Conservation (phyloP, 73 alveolate genomes). For the Vitrella brassicaformis region DNA sequence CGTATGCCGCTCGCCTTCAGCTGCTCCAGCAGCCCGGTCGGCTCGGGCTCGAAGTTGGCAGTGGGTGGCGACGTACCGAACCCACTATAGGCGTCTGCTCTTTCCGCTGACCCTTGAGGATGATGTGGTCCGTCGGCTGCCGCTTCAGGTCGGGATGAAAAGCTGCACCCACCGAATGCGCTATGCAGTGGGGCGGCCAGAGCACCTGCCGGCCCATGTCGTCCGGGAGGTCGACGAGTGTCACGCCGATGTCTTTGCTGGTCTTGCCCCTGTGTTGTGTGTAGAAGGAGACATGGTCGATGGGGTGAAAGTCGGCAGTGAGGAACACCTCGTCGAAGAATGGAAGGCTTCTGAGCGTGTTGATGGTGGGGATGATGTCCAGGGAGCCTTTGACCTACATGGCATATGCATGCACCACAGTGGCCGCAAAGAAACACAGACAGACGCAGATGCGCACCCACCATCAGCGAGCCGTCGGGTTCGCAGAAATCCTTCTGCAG, state of each 20-base stretch:
- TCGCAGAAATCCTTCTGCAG: slow-evolving; percentile 90
- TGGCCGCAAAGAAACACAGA: too few relatives aligned
- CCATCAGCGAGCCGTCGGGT: slow-evolving; percentile 82
- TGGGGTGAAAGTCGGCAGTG: slow-evolving; percentile 14
- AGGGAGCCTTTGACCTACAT: slow-evolving; percentile 61
- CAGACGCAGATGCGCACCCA: too few relatives aligned
- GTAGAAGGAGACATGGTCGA: too few relatives aligned
- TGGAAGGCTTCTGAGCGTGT: slow-evolving; percentile 50
- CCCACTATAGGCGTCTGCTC: slow-evolving; percentile 75
- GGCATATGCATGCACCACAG: too few relatives aligned
- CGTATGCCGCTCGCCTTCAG: slow-evolving; percentile 44
- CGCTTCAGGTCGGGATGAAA: slow-evolving; percentile 61
- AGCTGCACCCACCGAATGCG: slow-evolving; percentile 74
- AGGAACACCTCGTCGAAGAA: slow-evolving; percentile 46
- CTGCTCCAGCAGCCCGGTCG: slow-evolving; percentile 52
- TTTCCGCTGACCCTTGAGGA: slow-evolving; percentile 54
- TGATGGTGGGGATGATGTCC: slow-evolving; percentile 67
- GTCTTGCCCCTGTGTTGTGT: too few relatives aligned
- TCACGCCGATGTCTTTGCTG: too few relatives aligned
- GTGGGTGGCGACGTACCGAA: slow-evolving; percentile 73
- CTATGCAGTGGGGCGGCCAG: slow-evolving; percentile 89
- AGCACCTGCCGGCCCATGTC: slow-evolving; percentile 46
- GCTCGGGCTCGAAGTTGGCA: too few relatives aligned
- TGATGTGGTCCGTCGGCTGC: slow-evolving; percentile 45
- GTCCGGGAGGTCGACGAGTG: too few relatives aligned